Evolutionary conservation across 2,329 filamentous ascomycete genomes (phyloP), one percentile per base, ranked within the genome.

Genomic region (Acarospora socialis): DNA sequence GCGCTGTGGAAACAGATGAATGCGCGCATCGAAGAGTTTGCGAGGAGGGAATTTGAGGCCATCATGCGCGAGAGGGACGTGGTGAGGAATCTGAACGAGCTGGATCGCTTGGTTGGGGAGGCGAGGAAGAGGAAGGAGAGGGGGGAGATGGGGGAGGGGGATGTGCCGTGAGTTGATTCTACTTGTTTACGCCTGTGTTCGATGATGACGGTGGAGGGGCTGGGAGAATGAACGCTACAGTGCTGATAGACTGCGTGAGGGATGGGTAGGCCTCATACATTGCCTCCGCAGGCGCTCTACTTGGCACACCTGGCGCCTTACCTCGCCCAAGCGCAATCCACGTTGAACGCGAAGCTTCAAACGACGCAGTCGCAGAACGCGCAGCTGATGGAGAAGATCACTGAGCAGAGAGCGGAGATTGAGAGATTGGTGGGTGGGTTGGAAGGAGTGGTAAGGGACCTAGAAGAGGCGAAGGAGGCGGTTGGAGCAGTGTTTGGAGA

Each of bases 61-160:
- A 70, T 77, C 34, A 43, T 76, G 37, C 50, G 49, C 18, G 66
- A 73, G 43, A 52, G 70, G 31, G 58, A 68, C 36, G 70, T 73
- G 2, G 58, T 77, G 4, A 50, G 56, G 37, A 61, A 66, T 14
- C 52, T 77, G 40, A 77, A 77, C 47, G 68, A 70, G 34, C 54
- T 77, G 40, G 73, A 77, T 46, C 55, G 61, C 21, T 54, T 73
- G 39, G 63, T 77, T 17, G 64, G 63, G 17, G 71, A 75, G 39
- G 73, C 71, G 7, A 65, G 61, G 44, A 49, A 52, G 41, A 56
- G 70, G 41, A 70, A 61, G 49, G 60, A 60, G 33, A 49, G 45
- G 59, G 48, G 46, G 50, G 31, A 38, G 51, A 45, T 45, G 58
- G 32, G 45, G 53, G 39, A 52, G 52, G 26, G 47, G 50, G 4